These are phyloP conservation scores for Exophiala phaeomuriformis DNA, from an alignment of 2,329 filamentous ascomycete species.

Conservation along the genomic window DNA sequence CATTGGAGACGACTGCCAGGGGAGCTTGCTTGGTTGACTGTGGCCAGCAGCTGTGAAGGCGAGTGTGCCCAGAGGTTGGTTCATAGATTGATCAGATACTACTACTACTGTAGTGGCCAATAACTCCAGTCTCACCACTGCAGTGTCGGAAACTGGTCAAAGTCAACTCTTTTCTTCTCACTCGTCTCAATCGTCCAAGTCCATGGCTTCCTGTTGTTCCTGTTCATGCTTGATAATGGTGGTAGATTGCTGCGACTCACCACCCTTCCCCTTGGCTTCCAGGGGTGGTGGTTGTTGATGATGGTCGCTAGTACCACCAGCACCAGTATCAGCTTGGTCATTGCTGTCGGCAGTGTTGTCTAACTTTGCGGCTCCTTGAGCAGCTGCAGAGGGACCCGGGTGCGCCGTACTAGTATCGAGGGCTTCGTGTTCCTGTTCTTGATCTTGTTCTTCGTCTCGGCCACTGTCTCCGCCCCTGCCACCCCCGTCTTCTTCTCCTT, in stretches of 20 bases:
- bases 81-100: too few relatives aligned
- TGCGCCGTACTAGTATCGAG: too few relatives aligned
- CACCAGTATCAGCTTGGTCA: background rate
- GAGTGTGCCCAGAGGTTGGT: too few relatives aligned
- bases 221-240: constrained; percentile 1
- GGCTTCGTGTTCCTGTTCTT: background rate
- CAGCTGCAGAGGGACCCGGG: background rate
- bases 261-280: background rate
- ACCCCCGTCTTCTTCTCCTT: constrained; percentile 2
- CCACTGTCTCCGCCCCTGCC: constrained; percentile 17
- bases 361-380: constrained; percentile 3
- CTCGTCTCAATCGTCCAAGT: constrained; percentile 10
- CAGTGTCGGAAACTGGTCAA: too few relatives aligned
- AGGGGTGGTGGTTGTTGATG: background rate
- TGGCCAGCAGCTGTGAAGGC: too few relatives aligned
- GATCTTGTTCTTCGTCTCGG: constrained; percentile 8
- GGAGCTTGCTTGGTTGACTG: too few relatives aligned
- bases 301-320: background rate
- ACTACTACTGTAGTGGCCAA: too few relatives aligned
- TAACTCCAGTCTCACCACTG: too few relatives aligned
- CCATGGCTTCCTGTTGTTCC: constrained; percentile 3
- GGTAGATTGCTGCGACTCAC: background rate
- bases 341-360: constrained; percentile 1
- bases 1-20: too few relatives aligned
- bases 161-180: too few relatives aligned